Percentiles rank a stretch among this genome's conserved stretches.
Conservation (phyloP, 805 yeast genomes). For the Ogataea paradorogensis region DNA sequence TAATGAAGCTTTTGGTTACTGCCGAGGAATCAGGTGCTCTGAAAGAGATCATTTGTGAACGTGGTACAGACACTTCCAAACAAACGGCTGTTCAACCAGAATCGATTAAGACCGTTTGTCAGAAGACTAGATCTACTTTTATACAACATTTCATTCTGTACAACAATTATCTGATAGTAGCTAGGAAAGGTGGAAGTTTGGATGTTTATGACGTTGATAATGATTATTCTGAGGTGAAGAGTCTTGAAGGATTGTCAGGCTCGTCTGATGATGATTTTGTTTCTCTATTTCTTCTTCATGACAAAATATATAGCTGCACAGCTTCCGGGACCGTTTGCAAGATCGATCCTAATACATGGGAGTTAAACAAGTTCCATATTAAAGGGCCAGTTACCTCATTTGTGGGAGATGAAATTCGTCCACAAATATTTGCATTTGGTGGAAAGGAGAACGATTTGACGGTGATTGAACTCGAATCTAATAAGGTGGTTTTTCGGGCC, state of each 20-base stretch:
- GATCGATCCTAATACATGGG: constrained; percentile 19
- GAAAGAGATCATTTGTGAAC: constrained; percentile 59
- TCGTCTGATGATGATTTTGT: constrained; percentile 37
- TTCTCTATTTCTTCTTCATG: constrained; percentile 29
- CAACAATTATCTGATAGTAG: constrained; percentile 38
- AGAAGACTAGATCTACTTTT: constrained; percentile 33
- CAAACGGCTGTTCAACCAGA: constrained; percentile 65
- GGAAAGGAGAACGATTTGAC: constrained; percentile 80
- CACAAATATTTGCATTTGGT: constrained; percentile 69
- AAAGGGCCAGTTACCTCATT: constrained; percentile 50
- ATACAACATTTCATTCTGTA: constrained; percentile 32
- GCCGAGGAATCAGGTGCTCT: constrained; percentile 66
- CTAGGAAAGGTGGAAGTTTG: constrained; percentile 43
- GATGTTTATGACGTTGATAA: constrained; percentile 36
- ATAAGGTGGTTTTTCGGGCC: constrained; percentile 55
- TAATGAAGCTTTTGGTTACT: constrained; percentile 63
- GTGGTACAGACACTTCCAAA: constrained; percentile 78
- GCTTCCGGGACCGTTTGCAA: constrained; percentile 33
- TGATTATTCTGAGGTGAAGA: constrained; percentile 19
- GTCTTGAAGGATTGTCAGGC: constrained; percentile 13
- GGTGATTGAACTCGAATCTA: constrained; percentile 37
- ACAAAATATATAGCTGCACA: constrained; percentile 33
- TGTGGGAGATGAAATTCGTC: constrained; percentile 44
- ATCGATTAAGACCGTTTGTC: constrained; percentile 37
- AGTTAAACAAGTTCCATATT: constrained; percentile 28